Conservation (phyloP, 345 rosid genomes). For the Salix exigua region DNA sequence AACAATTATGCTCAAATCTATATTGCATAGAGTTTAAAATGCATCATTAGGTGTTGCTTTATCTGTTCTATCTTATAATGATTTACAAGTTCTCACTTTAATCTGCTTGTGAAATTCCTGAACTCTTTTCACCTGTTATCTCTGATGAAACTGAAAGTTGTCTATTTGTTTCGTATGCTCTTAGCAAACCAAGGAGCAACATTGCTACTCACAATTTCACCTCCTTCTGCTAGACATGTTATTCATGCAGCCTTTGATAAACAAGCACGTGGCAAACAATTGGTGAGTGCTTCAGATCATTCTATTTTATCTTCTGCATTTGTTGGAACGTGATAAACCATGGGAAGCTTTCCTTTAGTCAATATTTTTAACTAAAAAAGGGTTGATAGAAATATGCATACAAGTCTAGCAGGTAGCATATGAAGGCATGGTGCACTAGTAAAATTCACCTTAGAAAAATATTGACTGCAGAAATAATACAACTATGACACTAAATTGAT, state of each 20-base stretch:
- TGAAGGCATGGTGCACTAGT: too few species aligned
- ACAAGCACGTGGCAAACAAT: slow-evolving; percentile 67
- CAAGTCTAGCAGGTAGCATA: not conserved
- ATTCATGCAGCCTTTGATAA: slow-evolving; percentile 68
- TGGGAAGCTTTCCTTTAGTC: not conserved
- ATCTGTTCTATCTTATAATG: too few species aligned
- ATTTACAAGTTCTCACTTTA: not conserved
- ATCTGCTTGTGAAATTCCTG: not conserved
- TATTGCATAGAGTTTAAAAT: too few species aligned
- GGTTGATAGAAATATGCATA: not conserved
- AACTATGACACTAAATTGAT: too few species aligned
- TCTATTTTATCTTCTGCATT: not conserved
- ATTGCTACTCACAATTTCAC: slow-evolving; percentile 50
- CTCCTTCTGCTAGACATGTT: slow-evolving; percentile 69
- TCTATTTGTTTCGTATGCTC: slow-evolving; percentile 18
- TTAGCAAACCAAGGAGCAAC: slow-evolving; percentile 72
- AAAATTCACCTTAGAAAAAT: too few species aligned
- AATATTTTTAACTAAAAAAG: not conserved
- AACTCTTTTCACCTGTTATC: not conserved
- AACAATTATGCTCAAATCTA: too few species aligned
- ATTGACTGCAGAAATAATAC: too few species aligned
- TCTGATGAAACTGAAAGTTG: not conserved
- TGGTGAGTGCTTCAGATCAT: slow-evolving; percentile 50
- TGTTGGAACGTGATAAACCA: not conserved
- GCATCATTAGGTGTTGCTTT: too few species aligned